These are phyloP conservation scores for Symbiodinium pilosum DNA, from an alignment of 73 alveolate genomes.

Conservation along the genomic window DNA sequence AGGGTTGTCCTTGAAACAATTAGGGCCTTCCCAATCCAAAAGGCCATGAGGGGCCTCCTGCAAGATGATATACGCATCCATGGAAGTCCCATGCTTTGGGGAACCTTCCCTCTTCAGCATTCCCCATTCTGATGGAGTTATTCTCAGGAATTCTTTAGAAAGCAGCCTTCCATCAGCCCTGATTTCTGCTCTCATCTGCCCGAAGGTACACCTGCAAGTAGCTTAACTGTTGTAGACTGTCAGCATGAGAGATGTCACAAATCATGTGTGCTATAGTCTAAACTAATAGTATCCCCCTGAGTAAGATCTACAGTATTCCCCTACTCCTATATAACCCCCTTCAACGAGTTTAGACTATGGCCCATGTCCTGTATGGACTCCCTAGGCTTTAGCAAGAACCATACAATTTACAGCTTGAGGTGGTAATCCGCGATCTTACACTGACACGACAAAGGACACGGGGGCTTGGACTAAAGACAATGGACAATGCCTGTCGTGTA, in stretches of 20 bases:
- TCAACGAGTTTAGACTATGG: too few species aligned
- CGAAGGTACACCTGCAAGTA: background rate
- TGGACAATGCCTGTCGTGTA: background rate
- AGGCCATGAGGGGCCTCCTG: background rate
- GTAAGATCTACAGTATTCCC: too few species aligned
- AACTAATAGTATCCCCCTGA: too few species aligned
- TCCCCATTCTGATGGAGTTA: background rate
- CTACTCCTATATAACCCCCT: too few species aligned
- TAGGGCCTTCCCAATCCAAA: background rate
- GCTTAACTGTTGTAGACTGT: background rate
- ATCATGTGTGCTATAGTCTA: too few species aligned
- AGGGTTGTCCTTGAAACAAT: background rate
- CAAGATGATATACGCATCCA: background rate
- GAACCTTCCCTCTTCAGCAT: background rate
- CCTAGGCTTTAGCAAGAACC: background rate
- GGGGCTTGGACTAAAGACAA: background rate
- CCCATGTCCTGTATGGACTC: too few species aligned
- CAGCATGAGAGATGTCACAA: background rate
- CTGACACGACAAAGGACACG: background rate
- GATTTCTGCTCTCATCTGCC: background rate
- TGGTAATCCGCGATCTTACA: background rate
- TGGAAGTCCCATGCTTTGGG: background rate
- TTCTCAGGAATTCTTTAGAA: background rate
- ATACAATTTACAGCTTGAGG: background rate
- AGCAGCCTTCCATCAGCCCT: too few species aligned